These are phyloP conservation scores for Besnoitia besnoiti DNA, from an alignment of 169 alveolate genomes.

Conservation along the genomic window DNA sequence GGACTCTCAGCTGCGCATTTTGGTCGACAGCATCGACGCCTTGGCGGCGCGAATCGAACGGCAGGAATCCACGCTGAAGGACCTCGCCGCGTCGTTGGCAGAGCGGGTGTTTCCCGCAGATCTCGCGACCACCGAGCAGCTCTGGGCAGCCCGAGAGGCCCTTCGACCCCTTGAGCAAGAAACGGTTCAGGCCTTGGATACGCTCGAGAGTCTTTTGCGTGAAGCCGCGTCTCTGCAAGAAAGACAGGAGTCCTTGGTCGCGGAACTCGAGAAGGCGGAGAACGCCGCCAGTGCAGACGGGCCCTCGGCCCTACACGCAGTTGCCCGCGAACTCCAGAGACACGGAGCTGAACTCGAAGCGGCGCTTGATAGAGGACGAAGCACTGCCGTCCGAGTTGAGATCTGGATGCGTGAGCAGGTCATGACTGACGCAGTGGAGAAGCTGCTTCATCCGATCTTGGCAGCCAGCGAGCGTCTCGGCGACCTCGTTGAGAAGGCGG, in stretches of 20 bases:
- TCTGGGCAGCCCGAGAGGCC: slow-evolving; percentile 1
- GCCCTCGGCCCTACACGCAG: neutral
- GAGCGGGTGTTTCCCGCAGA: neutral
- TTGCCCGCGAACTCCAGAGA: neutral
- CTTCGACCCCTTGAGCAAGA: neutral
- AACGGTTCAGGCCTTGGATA: neutral
- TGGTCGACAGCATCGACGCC: no score
- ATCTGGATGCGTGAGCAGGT: neutral
- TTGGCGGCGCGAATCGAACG: no score
- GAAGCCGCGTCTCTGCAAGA: neutral
- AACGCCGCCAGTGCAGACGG: neutral
- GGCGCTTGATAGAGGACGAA: neutral
- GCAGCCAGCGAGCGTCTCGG: neutral
- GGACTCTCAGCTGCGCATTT: no score
- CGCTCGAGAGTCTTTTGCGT: neutral
- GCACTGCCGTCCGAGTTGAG: neutral
- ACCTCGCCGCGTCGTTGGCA: neutral
- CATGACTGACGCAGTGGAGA: neutral
- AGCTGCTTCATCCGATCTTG: neutral
- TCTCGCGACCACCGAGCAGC: neutral
- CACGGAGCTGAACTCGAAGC: neutral
- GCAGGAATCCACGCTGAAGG: no score
- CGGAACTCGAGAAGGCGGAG: neutral
- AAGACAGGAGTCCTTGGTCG: neutral
- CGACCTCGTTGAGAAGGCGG: neutral